A percentile compares a stretch with the other conserved stretches of the same genome.
These are phyloP conservation scores for Eutrema heterophyllum DNA, from an alignment of 345 rosid genomes.

Conservation along the genomic window DNA sequence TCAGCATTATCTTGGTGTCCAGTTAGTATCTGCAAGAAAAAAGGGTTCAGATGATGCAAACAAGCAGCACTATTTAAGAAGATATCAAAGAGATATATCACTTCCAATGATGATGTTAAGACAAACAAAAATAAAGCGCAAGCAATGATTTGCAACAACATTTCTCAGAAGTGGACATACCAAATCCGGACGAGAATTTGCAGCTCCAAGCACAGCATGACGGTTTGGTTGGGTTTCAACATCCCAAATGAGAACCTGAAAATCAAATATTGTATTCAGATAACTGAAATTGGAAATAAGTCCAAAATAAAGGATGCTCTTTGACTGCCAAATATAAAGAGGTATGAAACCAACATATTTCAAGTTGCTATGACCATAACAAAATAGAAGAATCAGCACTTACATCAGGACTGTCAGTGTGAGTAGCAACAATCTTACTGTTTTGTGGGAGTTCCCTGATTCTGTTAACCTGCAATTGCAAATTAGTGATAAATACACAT, in stretches of 20 bases:
- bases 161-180: slow-evolving; percentile 31
- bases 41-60: slow-evolving; percentile 4
- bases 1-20: slow-evolving; percentile 99
- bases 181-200: slow-evolving; percentile 94
- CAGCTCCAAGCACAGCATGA: slow-evolving; percentile 95
- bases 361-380: background rate
- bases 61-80: background rate
- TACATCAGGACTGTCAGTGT: slow-evolving; percentile 99
- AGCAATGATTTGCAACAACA: background rate
- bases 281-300: background rate
- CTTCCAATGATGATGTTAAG: background rate
- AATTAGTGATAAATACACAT: background rate
- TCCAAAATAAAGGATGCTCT: background rate
- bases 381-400: slow-evolving; percentile 11
- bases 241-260: slow-evolving; percentile 97
- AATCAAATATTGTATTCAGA: slow-evolving; percentile 16
- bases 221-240: slow-evolving; percentile 98
- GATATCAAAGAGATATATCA: background rate
- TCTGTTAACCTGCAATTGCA: slow-evolving; percentile 75
- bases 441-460: slow-evolving; percentile 97
- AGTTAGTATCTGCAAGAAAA: slow-evolving; percentile 71
- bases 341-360: background rate
- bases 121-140: background rate
- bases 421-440: slow-evolving; percentile 92
- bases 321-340: slow-evolving; percentile 8